These are phyloP conservation scores for Tremella fuciformis DNA, from an alignment of 768 basidiomycete genomes.

Conservation along the genomic window DNA sequence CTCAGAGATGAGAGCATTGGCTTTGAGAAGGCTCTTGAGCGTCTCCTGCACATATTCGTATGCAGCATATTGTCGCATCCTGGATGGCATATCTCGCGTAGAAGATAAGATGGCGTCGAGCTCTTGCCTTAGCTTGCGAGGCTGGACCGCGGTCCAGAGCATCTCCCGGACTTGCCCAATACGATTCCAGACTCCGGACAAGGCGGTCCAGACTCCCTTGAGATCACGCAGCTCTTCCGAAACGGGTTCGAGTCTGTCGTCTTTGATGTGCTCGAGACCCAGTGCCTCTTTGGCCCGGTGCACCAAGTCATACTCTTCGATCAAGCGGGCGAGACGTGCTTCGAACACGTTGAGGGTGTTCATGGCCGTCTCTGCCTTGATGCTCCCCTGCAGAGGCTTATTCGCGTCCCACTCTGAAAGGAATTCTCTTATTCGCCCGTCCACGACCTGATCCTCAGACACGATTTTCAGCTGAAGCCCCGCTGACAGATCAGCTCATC, in stretches of 20 bases:
- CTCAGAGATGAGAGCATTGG: slow-evolving; percentile 84
- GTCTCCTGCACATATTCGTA: slow-evolving; percentile 97
- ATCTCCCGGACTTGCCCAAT: slow-evolving; percentile 83
- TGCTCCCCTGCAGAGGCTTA: slow-evolving; percentile 92
- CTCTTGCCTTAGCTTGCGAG: slow-evolving; percentile 88
- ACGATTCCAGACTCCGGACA: slow-evolving; percentile 95
- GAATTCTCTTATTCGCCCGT: slow-evolving; percentile 89
- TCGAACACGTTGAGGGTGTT: slow-evolving; percentile 95
- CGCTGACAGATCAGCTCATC: slow-evolving; percentile 57
- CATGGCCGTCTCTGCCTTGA: slow-evolving; percentile 94
- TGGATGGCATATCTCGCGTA: slow-evolving; percentile 98
- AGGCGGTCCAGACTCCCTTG: slow-evolving; percentile 97
- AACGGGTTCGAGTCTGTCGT: slow-evolving; percentile 76
- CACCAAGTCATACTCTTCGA: slow-evolving; percentile 93
- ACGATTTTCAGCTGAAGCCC: slow-evolving; percentile 98
- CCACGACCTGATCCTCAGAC: slow-evolving; percentile 97
- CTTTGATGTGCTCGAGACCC: slow-evolving; percentile 81
- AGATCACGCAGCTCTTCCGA: slow-evolving; percentile 93
- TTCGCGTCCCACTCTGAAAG: slow-evolving; percentile 91
- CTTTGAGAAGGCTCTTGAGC: slow-evolving; percentile 78
- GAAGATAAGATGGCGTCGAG: slow-evolving; percentile 84
- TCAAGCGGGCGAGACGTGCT: slow-evolving; percentile 77
- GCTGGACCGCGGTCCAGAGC: slow-evolving; percentile 86
- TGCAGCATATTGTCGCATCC: slow-evolving; percentile 98
- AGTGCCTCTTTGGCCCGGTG: slow-evolving; percentile 95